phyloP scores from a whole-genome alignment of 1,284 basidiomycete genomes.

The Melanopsichium pennsylvanicum region DNA sequence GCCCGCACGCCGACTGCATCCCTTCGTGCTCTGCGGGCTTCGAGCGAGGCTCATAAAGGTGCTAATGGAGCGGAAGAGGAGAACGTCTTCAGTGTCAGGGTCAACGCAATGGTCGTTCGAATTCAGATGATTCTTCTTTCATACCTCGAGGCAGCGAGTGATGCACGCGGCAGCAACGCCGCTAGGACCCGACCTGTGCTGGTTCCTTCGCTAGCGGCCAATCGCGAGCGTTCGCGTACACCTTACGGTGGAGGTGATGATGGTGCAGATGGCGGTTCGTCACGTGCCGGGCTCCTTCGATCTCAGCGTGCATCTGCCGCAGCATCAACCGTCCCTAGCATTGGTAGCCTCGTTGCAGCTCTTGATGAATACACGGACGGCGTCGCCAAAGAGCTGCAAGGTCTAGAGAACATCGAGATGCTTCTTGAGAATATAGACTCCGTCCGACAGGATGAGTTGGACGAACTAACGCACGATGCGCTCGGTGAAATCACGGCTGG shows the following conservation, averaged over 20 bases:
- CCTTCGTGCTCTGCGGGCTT: conserved; percentile 30
- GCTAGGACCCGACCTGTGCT: conserved; percentile 37
- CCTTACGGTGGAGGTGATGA: conserved; percentile 17
- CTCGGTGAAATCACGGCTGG: conserved; percentile 28
- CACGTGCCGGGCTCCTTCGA: conserved; percentile 32
- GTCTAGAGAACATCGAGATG: conserved; percentile 74
- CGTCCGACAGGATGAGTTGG: conserved; percentile 76
- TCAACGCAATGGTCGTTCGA: conserved; percentile 35
- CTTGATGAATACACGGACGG: conserved; percentile 72
- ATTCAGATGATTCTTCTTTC: conserved; percentile 50
- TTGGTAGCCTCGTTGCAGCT: conserved; percentile 78
- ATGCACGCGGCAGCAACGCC: conserved; percentile 24
- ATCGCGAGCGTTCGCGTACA: conserved; percentile 38
- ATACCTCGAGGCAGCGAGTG: conserved; percentile 58
- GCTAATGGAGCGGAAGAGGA: conserved; percentile 31
- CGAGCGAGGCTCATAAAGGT: conserved; percentile 24
- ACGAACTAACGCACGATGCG: conserved; percentile 68
- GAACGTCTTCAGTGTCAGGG: conserved; percentile 49
- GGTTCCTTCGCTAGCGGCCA: conserved; percentile 45
- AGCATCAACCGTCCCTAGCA: conserved; percentile 71
- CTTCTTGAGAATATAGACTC: conserved; percentile 77
- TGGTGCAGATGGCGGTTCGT: conserved; percentile 20
- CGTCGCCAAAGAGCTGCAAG: conserved; percentile 73
- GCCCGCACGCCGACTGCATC: conserved; percentile 59
- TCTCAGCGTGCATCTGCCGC: conserved; percentile 33